Evolutionary conservation across 2,329 filamentous ascomycete genomes (phyloP).

Genomic region (Neofusicoccum ribis): DNA sequence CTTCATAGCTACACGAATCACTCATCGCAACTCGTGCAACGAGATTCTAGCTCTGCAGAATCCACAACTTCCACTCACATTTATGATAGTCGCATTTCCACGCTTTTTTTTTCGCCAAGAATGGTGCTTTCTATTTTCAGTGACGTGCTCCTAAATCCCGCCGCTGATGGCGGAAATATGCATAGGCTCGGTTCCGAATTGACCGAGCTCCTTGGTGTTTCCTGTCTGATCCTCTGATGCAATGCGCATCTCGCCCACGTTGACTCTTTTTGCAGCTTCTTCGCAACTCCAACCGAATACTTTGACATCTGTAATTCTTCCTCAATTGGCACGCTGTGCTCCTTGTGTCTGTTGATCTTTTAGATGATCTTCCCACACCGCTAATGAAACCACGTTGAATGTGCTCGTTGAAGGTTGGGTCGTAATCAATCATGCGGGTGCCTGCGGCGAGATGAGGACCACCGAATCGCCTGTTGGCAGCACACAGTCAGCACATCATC

Average conservation of each 20-base stretch:
- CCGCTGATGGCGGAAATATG: not conserved
- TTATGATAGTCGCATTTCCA: too few species aligned
- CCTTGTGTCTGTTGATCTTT: not conserved
- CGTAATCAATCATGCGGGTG: slow-evolving; percentile 21
- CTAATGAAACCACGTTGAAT: not conserved
- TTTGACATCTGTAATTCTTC: not conserved
- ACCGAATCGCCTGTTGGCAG: slow-evolving; percentile 49
- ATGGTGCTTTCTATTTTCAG: not conserved
- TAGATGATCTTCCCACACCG: not conserved
- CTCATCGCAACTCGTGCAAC: too few species aligned
- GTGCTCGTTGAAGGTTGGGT: not conserved
- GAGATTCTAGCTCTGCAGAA: not conserved
- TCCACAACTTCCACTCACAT: not conserved
- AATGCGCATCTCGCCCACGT: not conserved
- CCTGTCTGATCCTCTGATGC: not conserved
- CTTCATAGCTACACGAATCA: too few species aligned
- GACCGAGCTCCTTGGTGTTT: not conserved
- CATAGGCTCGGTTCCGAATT: not conserved
- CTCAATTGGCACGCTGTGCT: not conserved
- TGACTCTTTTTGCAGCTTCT: not conserved
- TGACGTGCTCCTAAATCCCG: not conserved
- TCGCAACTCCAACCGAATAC: not conserved
- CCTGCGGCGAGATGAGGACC: slow-evolving; percentile 48
- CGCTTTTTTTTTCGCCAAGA: too few species aligned
- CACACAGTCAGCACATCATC: slow-evolving; percentile 16